Base-by-base conservation (phyloP, 495 filamentous ascomycete genomes). In the Hyaloscypha variabilis region DNA sequence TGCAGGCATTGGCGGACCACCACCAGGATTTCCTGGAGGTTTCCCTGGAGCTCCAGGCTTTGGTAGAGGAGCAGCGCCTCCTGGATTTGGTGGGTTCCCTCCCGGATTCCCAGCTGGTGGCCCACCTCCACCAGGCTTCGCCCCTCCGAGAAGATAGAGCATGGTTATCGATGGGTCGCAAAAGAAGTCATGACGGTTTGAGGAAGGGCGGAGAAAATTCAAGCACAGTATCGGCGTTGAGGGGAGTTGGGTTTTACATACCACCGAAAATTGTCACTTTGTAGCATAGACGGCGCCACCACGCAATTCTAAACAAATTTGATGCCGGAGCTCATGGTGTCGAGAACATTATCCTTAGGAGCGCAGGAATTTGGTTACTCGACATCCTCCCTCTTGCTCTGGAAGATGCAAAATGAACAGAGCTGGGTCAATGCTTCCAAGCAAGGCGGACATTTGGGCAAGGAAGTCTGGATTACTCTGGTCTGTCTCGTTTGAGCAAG, bases 1-100 rank as follows among this genome's bases (percentile, higher is more conserved):
- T 76, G 90, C 91, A 70, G 94, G 94, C 73, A 89, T 96, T 75
- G 94, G 92, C 70, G 92, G 90, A 31, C 85, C 89, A 34, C 58
- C 89, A 49, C 58, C 58, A 19, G 61, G 31, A 24, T 69, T 72
- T 19, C 39, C 39, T 62, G 67, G 67, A 25, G 67, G 67, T n/a
- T 72, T 72, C 57, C 70, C 70, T 21, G 67, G 67, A 21, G 67
- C 67, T 26, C 89, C 89, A 64, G 90, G 90, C 26, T 96, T 96
- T 73, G 92, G 91, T 36, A 85, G 89, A 78, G 90, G 90, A 72
- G 70, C 59, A 81, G 84, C 84, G 64, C 85, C 89, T 29, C 85
- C 88, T 64, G 66, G 66, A n/a, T 69, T 69, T 17, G 74, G 76
- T n/a, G 78, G 77, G 13, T 79, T 78, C 62, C 77, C 81, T 17